phyloP scores from a whole-genome alignment of 2,329 filamentous ascomycete species.

The Pestalotiopsis sp. region DNA sequence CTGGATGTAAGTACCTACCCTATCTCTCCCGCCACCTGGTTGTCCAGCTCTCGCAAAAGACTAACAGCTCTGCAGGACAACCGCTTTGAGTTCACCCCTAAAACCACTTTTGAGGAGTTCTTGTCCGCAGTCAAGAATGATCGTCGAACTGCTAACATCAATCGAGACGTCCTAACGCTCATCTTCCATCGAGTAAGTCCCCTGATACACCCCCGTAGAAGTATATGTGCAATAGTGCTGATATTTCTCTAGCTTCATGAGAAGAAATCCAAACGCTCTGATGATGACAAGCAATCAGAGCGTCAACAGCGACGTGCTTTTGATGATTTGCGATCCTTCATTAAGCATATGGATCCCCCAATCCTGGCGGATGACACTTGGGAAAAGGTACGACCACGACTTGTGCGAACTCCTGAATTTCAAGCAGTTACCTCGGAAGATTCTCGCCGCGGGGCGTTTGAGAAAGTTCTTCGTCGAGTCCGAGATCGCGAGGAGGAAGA shows the following conservation, averaged over 20 bases:
- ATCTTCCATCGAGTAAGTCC: conserved; percentile 78
- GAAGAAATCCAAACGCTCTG: conserved; percentile 76
- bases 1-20: conserved; percentile 68
- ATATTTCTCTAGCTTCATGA: conserved; percentile 67
- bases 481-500: conserved; percentile 92
- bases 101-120: conserved; percentile 90
- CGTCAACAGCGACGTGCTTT: conserved; percentile 83
- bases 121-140: conserved; percentile 80
- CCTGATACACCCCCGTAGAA: neutral
- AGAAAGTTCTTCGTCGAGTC: conserved; percentile 88
- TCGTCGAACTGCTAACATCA: conserved; percentile 84
- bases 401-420: conserved; percentile 84
- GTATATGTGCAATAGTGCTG: neutral
- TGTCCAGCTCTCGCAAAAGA: neutral
- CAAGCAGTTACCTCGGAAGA: conserved; percentile 83
- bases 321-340: conserved; percentile 80
- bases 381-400: conserved; percentile 80
- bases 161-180: conserved; percentile 75
- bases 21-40: conserved; percentile 18
- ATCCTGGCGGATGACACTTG: conserved; percentile 79
- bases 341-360: conserved; percentile 90
- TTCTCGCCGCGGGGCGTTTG: conserved; percentile 80
- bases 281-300: conserved; percentile 81
- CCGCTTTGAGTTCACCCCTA: conserved; percentile 85
- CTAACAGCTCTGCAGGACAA: conserved; percentile 68